Evolutionary conservation across 768 basidiomycete genomes (phyloP), one percentile per base, ranked within the genome.

Genomic region (Tylopilus vinaceipallidus): DNA sequence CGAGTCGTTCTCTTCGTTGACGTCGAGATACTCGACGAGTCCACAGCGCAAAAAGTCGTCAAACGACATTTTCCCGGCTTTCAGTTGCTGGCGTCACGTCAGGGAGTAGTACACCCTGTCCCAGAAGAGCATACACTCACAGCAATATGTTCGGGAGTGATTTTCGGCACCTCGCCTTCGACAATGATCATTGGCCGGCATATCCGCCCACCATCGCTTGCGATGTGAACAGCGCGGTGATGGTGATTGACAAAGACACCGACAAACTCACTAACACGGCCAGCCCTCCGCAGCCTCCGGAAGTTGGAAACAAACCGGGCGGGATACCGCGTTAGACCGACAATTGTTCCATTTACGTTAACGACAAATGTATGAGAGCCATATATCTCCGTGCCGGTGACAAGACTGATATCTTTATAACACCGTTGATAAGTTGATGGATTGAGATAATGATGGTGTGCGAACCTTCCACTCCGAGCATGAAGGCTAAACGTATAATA

Each of bases 1-100:
- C 17, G 95, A 86, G 70, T 98, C 97, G 66, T 98, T 98, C 71
- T 99, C 97, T 71, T 99, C 97, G 66, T 99, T 99, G 46, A 98
- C 95, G 65, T 98, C 97, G 34, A 98, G 83, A 64, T 99, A 99
- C 67, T 99, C 97, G 51, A 98, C 92, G 13, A 99, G 79, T 26
- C 97, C 97, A 54, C 84, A 84, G 39, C 80, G 79, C 19, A 99
- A 75, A 72, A 99, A 98, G 66, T 95, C 93, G 66, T 99, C 95
- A 63, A 99, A 99, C 4, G 83, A 82, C 36, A 90, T 78, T 42
- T 71, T 70, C 29, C 83, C 86, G 58, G 82, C 80, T 66, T 95
- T 95, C 47, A 98, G 78, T 66, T 86, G 77, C 88, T 95, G 60
- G 45, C 50, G 42, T 32, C 43, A 26, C 45, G 48, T 49, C 61